Base-by-base conservation (phyloP, 202 grass and related monocot genomes). In the Dendrocalamus latiflorus region DNA sequence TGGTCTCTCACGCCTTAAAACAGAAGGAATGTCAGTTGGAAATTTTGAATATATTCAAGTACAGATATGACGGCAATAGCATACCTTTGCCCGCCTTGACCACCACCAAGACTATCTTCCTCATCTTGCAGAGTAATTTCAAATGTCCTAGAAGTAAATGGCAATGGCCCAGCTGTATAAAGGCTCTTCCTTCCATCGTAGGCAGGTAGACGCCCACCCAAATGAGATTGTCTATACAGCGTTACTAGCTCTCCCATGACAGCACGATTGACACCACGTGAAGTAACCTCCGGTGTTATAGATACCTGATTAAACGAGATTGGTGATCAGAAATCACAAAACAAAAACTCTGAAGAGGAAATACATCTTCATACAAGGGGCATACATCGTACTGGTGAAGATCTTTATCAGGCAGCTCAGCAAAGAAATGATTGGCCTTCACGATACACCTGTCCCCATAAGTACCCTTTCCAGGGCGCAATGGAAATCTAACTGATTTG, bases 351-450 rank as follows among this genome's bases (percentile, higher is more conserved):
- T 1, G 24, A 62, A 4, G 30, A 30, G 30, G 0, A 21, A 68
- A 33, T 42, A 86, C 8, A 72, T 55, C 37, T 77, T 79, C 56
- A 36, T 55, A 53, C 7, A 10, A 59, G 67, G 24, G 71, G 42
- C 90, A 91, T 93, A 98, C 95, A 77, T 98, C 92, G 8, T 98
- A 98, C 82, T 98, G 95, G 58, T 97, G 94, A 86, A 98, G 95
- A 53, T 98, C 95, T 76, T 98, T 98, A 84, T 98, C 92, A 78
- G 95, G 95, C 55, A 95, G 88, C 73, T 91, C 95, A 30, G 90
- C 95, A 83, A 98, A 98, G 83, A 98, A 98, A 98, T 98, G 95
- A 37, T 98, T 98, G 9, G 95, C 95, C 89, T 98, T 98, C 64
- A 98, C 95, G 2, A 95, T 86, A 83, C 95, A 98, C 77, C 82